Evolutionary conservation across 345 rosid genomes (phyloP).

Genomic region (Dimocarpus longan): DNA sequence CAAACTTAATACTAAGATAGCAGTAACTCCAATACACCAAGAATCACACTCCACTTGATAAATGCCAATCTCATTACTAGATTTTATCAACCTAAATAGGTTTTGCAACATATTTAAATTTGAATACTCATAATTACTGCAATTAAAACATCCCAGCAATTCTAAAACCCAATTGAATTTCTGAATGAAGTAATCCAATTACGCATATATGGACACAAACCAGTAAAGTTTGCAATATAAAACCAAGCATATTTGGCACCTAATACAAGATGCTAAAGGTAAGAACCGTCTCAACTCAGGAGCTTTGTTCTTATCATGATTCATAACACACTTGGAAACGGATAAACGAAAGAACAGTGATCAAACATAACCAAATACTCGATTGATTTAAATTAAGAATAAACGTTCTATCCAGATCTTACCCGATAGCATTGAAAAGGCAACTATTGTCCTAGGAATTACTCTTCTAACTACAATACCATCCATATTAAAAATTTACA

Average conservation of each 20-base stretch:
- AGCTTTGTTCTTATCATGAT: constrained; percentile 68
- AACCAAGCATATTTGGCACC: neutral
- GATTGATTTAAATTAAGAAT: neutral
- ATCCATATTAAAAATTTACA: constrained; percentile 43
- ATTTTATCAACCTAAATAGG: neutral
- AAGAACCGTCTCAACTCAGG: constrained; percentile 58
- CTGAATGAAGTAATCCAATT: neutral
- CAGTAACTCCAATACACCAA: too few relatives aligned
- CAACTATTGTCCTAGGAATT: constrained; percentile 98
- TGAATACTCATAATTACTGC: neutral
- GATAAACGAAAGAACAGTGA: constrained; percentile 4
- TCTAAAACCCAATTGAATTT: neutral
- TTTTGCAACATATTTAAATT: neutral
- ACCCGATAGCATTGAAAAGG: constrained; percentile 96
- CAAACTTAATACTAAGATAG: too few relatives aligned
- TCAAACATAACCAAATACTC: neutral
- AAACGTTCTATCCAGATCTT: constrained; percentile 17
- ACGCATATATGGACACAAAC: neutral
- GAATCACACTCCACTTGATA: too few relatives aligned
- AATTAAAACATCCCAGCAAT: neutral
- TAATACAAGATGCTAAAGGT: constrained; percentile 14
- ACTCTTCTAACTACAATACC: constrained; percentile 79
- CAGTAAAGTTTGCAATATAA: neutral
- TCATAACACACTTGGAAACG: constrained; percentile 74
- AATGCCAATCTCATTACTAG: neutral